Evolutionary conservation across 179 eudicot species (phyloP).

Genomic region (Silene vulgaris): DNA sequence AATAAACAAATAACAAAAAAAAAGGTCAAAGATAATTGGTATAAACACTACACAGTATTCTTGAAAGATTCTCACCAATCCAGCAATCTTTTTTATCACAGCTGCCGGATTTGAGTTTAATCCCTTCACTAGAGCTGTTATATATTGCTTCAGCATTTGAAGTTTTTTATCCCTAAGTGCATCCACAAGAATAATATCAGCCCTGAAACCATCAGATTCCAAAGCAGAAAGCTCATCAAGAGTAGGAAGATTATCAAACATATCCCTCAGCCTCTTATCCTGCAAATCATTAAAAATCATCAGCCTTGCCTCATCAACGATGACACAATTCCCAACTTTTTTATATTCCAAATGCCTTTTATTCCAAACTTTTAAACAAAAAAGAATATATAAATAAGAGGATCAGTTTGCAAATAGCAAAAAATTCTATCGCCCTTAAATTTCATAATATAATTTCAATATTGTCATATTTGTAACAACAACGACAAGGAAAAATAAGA

Average conservation of each 20-base stretch:
- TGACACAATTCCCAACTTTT: background rate
- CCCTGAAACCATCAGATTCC: slow-evolving; percentile 62
- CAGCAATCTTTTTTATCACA: slow-evolving; percentile 81
- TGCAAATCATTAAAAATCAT: slow-evolving; percentile 31
- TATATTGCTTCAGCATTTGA: slow-evolving; percentile 76
- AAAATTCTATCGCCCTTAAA: background rate
- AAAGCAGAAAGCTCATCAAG: slow-evolving; percentile 64
- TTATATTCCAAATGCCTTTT: slow-evolving; percentile 12
- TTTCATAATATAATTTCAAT: too few relatives aligned
- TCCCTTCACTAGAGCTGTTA: slow-evolving; percentile 69
- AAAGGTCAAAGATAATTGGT: background rate
- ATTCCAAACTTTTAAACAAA: background rate
- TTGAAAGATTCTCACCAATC: slow-evolving; percentile 50
- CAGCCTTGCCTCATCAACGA: slow-evolving; percentile 16
- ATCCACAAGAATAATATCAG: slow-evolving; percentile 81
- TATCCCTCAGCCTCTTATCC: slow-evolving; percentile 76
- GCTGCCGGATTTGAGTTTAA: slow-evolving; percentile 69
- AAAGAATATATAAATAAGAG: background rate
- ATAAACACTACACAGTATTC: background rate
- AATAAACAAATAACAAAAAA: background rate
- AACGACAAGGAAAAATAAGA: too few relatives aligned
- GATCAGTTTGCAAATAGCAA: background rate
- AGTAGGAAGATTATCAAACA: slow-evolving; percentile 67
- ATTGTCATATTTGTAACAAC: too few relatives aligned
- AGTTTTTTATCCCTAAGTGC: slow-evolving; percentile 77